A percentile compares a stretch with the other conserved stretches of the same genome.
Evolutionary conservation across 2,329 filamentous ascomycete species (phyloP).

Genomic region (Cordyceps fumosorosea): DNA sequence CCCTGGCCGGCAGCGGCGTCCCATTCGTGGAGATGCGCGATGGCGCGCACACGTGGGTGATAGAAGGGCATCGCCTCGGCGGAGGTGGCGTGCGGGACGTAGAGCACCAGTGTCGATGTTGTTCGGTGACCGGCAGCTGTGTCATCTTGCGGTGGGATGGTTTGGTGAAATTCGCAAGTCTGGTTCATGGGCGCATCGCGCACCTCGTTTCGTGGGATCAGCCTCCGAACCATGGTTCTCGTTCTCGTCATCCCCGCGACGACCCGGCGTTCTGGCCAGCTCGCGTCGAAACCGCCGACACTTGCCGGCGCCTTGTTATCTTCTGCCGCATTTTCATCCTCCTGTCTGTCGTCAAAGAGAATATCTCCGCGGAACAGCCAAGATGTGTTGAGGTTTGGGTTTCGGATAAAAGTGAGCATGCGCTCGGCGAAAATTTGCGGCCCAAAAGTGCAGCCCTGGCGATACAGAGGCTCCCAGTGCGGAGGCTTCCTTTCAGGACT

Average conservation of each 20-base stretch:
- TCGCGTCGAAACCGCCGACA: conserved; percentile 24
- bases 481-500: conserved; percentile 16
- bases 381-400: conserved; percentile 73
- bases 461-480: conserved; percentile 49
- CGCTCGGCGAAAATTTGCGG: conserved; percentile 57
- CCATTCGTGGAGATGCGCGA: conserved; percentile 73
- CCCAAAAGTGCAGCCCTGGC: conserved; percentile 54
- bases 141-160: conserved; percentile 22
- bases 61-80: conserved; percentile 73
- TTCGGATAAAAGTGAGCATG: conserved; percentile 68
- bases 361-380: conserved; percentile 77
- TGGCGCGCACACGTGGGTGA: conserved; percentile 67
- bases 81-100: conserved; percentile 63
- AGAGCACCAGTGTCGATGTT: conserved; percentile 50
- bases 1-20: conserved; percentile 35
- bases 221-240: conserved; percentile 63
- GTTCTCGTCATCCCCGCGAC: conserved; percentile 33
- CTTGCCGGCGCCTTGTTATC: not conserved
- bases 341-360: conserved; percentile 29
- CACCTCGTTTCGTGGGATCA: conserved; percentile 76
- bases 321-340: conserved; percentile 18
- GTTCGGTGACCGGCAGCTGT: conserved; percentile 12
- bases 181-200: conserved; percentile 72
- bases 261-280: conserved; percentile 6
- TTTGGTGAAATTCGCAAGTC: conserved; percentile 68